Evolutionary conservation across 257 asterid species (phyloP).

Genomic region (Solanum pimpinellifolium): DNA sequence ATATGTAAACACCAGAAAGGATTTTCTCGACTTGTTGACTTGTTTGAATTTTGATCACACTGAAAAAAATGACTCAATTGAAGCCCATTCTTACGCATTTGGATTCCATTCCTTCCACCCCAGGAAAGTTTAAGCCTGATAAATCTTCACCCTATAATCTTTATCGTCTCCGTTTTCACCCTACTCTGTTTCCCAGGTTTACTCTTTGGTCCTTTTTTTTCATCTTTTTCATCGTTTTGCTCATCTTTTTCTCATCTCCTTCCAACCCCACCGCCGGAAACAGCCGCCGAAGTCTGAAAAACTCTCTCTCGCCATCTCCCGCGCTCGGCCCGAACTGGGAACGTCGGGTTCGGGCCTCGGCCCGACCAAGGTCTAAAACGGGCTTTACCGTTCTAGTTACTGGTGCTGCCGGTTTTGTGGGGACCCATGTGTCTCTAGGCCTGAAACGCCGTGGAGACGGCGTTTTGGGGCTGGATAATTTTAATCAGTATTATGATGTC

Average conservation of each 20-base stretch:
- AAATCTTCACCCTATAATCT: slow-evolving; percentile 34
- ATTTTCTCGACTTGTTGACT: neutral
- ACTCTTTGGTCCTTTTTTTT: slow-evolving; percentile 58
- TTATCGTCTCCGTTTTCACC: slow-evolving; percentile 54
- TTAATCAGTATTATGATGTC: slow-evolving; percentile 52
- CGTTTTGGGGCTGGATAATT: slow-evolving; percentile 70
- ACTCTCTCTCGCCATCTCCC: neutral
- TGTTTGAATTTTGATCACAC: neutral
- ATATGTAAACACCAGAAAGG: neutral
- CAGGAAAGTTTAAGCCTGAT: slow-evolving; percentile 51
- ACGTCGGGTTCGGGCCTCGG: slow-evolving; percentile 44
- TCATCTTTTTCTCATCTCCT: slow-evolving; percentile 39
- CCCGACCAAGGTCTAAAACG: slow-evolving; percentile 32
- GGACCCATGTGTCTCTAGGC: slow-evolving; percentile 51
- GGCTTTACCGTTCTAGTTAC: slow-evolving; percentile 61
- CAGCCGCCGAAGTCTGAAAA: slow-evolving; percentile 14
- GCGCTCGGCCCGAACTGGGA: slow-evolving; percentile 37
- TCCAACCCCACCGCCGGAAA: slow-evolving; percentile 12
- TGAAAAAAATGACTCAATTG: slow-evolving; percentile 35
- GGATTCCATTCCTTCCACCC: slow-evolving; percentile 51
- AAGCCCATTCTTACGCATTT: slow-evolving; percentile 57
- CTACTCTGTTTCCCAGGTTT: slow-evolving; percentile 27
- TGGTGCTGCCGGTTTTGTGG: slow-evolving; percentile 83
- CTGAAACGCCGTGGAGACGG: slow-evolving; percentile 69
- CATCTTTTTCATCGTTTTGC: slow-evolving; percentile 30